A percentile compares a stretch with the other conserved stretches of the same genome.
phyloP scores from a whole-genome alignment of 2,329 filamentous ascomycete species.

The Lachnellula occidentalis region DNA sequence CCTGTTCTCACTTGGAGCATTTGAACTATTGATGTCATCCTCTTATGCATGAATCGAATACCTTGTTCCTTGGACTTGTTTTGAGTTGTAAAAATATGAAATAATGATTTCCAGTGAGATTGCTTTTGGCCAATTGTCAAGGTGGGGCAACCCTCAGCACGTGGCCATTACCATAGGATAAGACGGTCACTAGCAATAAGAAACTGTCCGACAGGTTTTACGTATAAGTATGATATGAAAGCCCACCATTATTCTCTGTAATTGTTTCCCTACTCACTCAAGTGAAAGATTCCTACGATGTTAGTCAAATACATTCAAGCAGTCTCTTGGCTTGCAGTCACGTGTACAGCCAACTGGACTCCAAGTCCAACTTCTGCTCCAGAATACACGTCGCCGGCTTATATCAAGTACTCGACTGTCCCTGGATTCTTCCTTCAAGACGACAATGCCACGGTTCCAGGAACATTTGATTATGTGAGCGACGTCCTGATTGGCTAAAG shows the following conservation, averaged over 20 bases:
- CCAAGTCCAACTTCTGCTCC: not conserved
- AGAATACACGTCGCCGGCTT: constrained; percentile 10
- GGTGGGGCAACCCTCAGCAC: not conserved
- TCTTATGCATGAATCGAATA: no score
- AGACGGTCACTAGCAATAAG: not conserved
- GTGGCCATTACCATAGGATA: not conserved
- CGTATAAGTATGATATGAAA: not conserved
- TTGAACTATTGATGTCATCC: no score
- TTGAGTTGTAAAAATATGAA: no score
- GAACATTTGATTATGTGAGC: constrained; percentile 59
- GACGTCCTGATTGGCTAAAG: not conserved
- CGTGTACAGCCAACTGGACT: not conserved
- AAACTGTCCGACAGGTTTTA: not conserved
- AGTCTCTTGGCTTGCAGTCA: not conserved
- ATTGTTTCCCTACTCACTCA: not conserved
- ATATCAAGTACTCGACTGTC: constrained; percentile 56
- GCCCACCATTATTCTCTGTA: not conserved
- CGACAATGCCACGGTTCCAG: constrained; percentile 47
- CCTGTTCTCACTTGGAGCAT: no score
- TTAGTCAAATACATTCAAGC: not conserved
- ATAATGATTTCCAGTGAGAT: not conserved
- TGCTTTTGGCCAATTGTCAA: not conserved
- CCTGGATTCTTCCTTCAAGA: constrained; percentile 61
- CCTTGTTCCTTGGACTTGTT: no score
- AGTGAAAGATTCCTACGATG: not conserved